phyloP scores from a whole-genome alignment of 345 rosid genomes.

The Populus ilicifolia region DNA sequence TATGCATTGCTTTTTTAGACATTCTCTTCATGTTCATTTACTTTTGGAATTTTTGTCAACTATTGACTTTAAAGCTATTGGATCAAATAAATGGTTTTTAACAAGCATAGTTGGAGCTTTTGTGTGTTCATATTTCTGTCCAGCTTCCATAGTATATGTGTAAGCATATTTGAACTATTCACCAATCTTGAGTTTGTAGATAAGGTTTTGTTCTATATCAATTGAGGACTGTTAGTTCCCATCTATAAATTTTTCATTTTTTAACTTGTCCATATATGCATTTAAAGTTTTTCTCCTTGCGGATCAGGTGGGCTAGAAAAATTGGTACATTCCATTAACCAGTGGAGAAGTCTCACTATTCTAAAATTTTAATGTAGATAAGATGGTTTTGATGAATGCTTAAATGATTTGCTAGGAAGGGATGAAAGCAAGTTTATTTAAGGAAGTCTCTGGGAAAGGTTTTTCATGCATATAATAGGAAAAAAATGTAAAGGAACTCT shows the following conservation, averaged over 20 bases:
- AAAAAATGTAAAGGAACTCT: not conserved
- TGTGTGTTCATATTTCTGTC: not conserved
- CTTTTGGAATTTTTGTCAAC: not conserved
- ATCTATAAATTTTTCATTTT: not conserved
- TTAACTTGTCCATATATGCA: too few species aligned
- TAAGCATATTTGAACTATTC: not conserved
- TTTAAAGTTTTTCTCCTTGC: too few species aligned
- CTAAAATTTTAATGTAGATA: not conserved
- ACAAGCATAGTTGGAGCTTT: not conserved
- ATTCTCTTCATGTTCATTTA: not conserved
- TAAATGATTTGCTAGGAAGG: not conserved
- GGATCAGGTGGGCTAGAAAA: not conserved
- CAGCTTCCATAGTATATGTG: not conserved
- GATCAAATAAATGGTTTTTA: not conserved
- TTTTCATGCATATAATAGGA: not conserved
- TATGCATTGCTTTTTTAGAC: not conserved
- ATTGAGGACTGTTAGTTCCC: not conserved
- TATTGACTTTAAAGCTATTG: not conserved
- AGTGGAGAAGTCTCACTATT: not conserved
- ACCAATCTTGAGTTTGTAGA: not conserved
- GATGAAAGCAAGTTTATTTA: not conserved
- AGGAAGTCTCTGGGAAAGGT: not conserved
- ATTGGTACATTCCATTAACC: not conserved
- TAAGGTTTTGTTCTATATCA: not conserved
- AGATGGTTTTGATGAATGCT: not conserved